Conservation (phyloP, 345 rosid species). For the Pistacia atlantica region DNA sequence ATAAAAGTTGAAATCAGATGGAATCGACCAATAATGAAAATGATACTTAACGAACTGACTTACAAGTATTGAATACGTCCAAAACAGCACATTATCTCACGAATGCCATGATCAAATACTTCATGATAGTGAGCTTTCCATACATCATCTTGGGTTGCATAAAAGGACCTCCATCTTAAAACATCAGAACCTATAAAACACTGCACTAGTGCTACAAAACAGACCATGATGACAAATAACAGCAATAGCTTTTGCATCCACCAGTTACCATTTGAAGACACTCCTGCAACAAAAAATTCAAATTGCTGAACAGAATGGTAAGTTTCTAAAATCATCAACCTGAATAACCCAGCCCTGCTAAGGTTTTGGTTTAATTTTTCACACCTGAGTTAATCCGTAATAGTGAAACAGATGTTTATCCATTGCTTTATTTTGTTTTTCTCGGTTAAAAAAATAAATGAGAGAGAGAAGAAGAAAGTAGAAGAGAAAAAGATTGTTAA, state of each 20-base stretch:
- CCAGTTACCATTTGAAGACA: constrained; percentile 37
- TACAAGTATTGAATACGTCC: constrained; percentile 84
- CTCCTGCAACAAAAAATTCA: constrained; percentile 38
- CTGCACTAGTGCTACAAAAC: constrained; percentile 61
- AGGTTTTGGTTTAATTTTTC: not conserved
- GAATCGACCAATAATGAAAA: not conserved
- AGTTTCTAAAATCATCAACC: not conserved
- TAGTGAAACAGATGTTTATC: not conserved
- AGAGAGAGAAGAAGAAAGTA: no score
- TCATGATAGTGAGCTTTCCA: constrained; percentile 96
- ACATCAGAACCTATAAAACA: constrained; percentile 79
- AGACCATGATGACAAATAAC: constrained; percentile 48
- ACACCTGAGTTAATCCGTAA: not conserved
- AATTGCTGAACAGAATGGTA: constrained; percentile 13
- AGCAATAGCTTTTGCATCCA: constrained; percentile 57
- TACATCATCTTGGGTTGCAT: constrained; percentile 78
- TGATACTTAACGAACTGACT: constrained; percentile 25
- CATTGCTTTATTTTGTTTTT: not conserved
- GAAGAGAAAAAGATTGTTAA: not conserved
- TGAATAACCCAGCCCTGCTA: not conserved
- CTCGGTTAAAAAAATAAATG: not conserved
- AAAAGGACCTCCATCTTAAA: constrained; percentile 84
- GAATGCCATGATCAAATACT: constrained; percentile 91
- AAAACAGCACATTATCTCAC: constrained; percentile 92
- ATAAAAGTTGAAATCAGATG: constrained; percentile 2